phyloP scores from a whole-genome alignment of 148 eudicot species.

The Rhododendron williamsianum region DNA sequence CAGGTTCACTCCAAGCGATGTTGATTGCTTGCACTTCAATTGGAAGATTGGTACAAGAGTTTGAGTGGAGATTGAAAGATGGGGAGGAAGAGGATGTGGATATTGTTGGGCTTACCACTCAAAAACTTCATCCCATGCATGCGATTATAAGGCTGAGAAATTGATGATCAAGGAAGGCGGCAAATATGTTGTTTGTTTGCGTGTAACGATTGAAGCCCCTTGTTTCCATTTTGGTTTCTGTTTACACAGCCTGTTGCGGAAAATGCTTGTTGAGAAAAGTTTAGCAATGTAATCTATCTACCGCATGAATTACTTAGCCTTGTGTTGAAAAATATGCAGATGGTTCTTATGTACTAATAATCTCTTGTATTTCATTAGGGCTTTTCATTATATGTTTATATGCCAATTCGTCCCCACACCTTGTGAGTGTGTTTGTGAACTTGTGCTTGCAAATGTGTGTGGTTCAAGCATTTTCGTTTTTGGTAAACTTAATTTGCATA shows the following conservation, averaged over 20 bases:
- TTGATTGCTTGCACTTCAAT: conserved; percentile 51
- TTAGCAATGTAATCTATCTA: background rate
- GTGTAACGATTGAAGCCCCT: background rate
- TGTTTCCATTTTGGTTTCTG: background rate
- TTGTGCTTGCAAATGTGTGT: too few species aligned
- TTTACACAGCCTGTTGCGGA: background rate
- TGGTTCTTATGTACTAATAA: background rate
- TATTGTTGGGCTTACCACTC: conserved; percentile 65
- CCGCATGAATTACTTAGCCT: background rate
- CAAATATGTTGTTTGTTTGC: background rate
- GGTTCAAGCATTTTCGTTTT: background rate
- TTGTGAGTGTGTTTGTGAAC: too few species aligned
- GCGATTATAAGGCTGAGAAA: conserved; percentile 43
- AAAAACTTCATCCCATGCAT: conserved; percentile 65
- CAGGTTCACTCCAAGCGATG: conserved; percentile 84
- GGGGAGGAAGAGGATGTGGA: conserved; percentile 69
- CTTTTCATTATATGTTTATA: background rate
- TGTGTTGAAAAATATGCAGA: background rate
- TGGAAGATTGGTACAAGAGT: conserved; percentile 75
- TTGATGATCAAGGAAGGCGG: background rate
- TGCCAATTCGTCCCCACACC: too few species aligned
- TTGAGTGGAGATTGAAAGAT: conserved; percentile 58
- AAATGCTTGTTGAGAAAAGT: background rate
- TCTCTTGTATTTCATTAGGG: background rate
- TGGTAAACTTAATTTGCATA: background rate